Evolutionary conservation across 805 yeast genomes (phyloP).

Genomic region (Wickerhamiella shivajii): DNA sequence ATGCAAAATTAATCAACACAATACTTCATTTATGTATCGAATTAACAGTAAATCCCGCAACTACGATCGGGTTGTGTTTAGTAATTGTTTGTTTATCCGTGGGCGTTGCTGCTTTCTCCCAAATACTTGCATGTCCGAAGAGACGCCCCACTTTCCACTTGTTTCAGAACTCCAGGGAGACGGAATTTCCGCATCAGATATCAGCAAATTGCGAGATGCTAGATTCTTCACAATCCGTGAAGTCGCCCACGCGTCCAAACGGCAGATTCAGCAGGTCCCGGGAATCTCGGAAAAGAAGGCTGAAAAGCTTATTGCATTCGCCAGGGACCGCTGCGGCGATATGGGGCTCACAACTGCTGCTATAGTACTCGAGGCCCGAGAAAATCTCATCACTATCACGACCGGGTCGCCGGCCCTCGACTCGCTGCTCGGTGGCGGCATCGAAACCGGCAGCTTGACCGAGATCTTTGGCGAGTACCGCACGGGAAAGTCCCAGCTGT

Average conservation of each 20-base stretch:
- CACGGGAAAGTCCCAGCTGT: slow-evolving; percentile 93
- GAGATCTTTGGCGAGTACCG: slow-evolving; percentile 95
- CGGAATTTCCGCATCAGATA: slow-evolving; percentile 70
- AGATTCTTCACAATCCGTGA: slow-evolving; percentile 86
- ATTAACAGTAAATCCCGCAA: no score
- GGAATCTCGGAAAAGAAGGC: slow-evolving; percentile 96
- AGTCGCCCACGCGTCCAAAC: slow-evolving; percentile 84
- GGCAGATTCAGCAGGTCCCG: slow-evolving; percentile 58
- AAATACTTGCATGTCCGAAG: no score
- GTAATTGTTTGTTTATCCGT: no score
- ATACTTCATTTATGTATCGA: no score
- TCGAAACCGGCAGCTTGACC: slow-evolving; percentile 93
- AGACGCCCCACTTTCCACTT: slow-evolving; percentile 5
- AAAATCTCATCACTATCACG: slow-evolving; percentile 81
- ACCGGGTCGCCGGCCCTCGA: slow-evolving; percentile 93
- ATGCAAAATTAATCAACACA: no score
- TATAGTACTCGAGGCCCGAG: slow-evolving; percentile 77
- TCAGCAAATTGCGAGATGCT: slow-evolving; percentile 63
- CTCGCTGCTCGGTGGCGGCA: slow-evolving; percentile 87
- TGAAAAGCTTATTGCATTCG: slow-evolving; percentile 66
- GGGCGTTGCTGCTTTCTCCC: no score
- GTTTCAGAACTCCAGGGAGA: slow-evolving; percentile 38
- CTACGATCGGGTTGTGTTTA: no score
- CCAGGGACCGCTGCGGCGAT: slow-evolving; percentile 64
- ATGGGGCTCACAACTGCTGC: slow-evolving; percentile 97